Evolutionary conservation across 1,284 basidiomycete genomes (phyloP), one percentile per base, ranked within the genome.

Genomic region (Athelia psychrophila): DNA sequence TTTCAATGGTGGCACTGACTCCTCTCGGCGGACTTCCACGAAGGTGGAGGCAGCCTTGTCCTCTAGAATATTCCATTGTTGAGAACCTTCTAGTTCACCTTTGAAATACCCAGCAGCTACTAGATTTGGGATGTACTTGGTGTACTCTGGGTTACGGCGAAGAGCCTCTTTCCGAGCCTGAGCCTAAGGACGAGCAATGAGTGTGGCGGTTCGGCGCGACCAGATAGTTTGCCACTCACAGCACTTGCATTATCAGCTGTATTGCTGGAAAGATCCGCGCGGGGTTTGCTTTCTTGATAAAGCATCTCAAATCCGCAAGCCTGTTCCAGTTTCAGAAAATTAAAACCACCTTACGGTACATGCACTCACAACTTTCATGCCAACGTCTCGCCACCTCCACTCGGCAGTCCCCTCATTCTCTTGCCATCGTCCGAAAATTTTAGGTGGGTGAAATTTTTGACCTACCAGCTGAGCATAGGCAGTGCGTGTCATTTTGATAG

Each of bases 231-330:
- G 6, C n/a, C 38, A 42, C 38, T 42, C 38, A 30, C 27, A 30
- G 27, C 27, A 30, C 27, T 30, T 30, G 27, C 27, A 30, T 30
- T 13, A 13, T 78, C 76, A 23, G 66, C 52, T 20, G 66, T 74
- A 10, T 64, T 61, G 42, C 67, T 73, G 13, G 67, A 57, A 3
- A 58, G 59, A 24, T 75, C 73, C 54, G 66, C 66, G 55, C 74
- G 77, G 59, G 71, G 68, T 71, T 90, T 83, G 62, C 81, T 81
- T 67, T 94, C 88, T 70, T 93, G 82, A 67, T 90, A 97, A 49
- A 95, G 78, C 80, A 97, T 97, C 72, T 98, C 95, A 58, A 97
- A 97, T 0, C 95, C 95, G 56, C 91, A 93, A 3, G 93, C 86
- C 91, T 93, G 59, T 6, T 19, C 47, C 47, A 36, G 2, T 36